Evolutionary conservation across 2,329 filamentous ascomycete species (phyloP).

Genomic region (Knoxdaviesia capensis): DNA sequence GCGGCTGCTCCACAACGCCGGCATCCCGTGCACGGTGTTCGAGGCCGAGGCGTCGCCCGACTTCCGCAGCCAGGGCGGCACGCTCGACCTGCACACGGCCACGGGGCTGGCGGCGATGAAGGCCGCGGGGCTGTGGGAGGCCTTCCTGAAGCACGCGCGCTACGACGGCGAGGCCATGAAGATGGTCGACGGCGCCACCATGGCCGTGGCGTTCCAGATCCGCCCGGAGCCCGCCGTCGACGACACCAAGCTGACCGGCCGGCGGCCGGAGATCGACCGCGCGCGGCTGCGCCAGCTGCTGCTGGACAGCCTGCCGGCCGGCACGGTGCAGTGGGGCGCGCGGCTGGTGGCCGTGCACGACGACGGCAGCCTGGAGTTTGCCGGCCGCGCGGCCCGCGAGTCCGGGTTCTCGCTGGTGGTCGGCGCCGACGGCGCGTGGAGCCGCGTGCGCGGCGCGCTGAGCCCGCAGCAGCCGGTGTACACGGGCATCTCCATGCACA

Average conservation of each 20-base stretch:
- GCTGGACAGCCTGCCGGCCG: constrained; percentile 21
- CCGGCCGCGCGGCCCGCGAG: no score
- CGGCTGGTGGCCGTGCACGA: constrained; percentile 19
- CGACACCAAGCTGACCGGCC: constrained; percentile 7
- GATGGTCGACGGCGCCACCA: constrained; percentile 21
- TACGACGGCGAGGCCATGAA: constrained; percentile 30
- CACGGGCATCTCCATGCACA: constrained; percentile 21
- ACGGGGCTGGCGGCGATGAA: constrained; percentile 29
- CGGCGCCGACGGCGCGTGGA: constrained; percentile 18
- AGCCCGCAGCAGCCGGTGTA: constrained; percentile 20
- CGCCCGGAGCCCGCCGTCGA: constrained; percentile 1
- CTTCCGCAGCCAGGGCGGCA: constrained; percentile 28
- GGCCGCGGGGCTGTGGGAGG: constrained; percentile 25
- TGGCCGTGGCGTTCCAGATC: constrained; percentile 13
- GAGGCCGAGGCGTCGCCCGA: constrained; percentile 23
- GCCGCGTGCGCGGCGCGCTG: constrained; percentile 16
- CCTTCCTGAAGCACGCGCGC: constrained; percentile 27
- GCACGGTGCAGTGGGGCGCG: constrained; percentile 23
- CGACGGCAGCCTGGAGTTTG: constrained; percentile 10
- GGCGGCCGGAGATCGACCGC: constrained; percentile 33
- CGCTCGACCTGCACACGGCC: constrained; percentile 29
- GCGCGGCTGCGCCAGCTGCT: constrained; percentile 21
- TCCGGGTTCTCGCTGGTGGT: constrained; percentile 18
- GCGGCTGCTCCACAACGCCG: constrained; percentile 25
- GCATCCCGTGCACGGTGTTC: constrained; percentile 26